Evolutionary conservation across 1,284 basidiomycete species (phyloP), one percentile per base, ranked within the genome.

Genomic region (Hemileia vastatrix): DNA sequence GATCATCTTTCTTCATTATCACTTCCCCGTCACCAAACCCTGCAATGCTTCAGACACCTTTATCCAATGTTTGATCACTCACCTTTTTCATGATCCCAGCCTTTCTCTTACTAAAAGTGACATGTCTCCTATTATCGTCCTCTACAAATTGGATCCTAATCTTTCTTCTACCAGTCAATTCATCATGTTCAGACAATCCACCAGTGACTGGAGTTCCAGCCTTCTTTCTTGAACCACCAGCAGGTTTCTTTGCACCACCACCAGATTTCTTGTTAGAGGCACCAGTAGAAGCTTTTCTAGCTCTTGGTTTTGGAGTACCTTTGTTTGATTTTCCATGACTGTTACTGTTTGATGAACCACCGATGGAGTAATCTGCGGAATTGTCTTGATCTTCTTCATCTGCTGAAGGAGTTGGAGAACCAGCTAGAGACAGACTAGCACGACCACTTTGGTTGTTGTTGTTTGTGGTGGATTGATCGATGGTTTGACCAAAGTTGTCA

Each of bases 61-160:
- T 19, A 32, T n/a, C 48, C 23, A 50, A 13, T 24, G 48, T 32
- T 24, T 5, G 31, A 6, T n/a, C 27, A 80, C 86, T 77, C 79
- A 87, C 91, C 86, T 94, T 94, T 84, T 95, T 95, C 91, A 95
- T 95, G 80, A 94, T 96, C 67, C 91, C 94, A 74, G 94, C 92
- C 82, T 97, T 97, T 79, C 94, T 86, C 84, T 98, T 98, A 79
- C 88, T 91, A 83, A 98, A 98, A 69, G 94, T 97, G 80, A 98
- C 97, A 81, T 97, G 94, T 27, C 72, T 62, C 5, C 72, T 64
- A 15, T 71, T 69, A 51, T 74, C 72, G 56, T 74, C 71, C 27
- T 75, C 67, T 66, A 75, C 74, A 33, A 73, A 75, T 53, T 73
- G 70, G 24, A 75, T 75, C 60, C 71, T 71, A 67, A 75, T 74